phyloP scores from a whole-genome alignment of 805 yeast species.

The Jamesozyma lodderae region DNA sequence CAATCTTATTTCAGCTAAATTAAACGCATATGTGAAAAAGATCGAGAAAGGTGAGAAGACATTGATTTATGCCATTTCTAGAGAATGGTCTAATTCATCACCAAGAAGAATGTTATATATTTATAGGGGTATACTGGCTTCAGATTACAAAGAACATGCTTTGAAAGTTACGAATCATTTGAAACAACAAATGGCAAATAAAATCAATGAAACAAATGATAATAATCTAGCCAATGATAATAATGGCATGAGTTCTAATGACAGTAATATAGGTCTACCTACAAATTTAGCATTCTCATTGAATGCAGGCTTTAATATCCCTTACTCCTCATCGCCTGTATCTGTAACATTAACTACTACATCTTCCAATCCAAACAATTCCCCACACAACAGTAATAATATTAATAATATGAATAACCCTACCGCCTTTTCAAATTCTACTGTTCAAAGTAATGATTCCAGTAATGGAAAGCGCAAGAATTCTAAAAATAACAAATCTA shows the following conservation, averaged over 20 bases:
- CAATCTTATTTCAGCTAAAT: constrained; percentile 70
- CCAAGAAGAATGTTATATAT: constrained; percentile 86
- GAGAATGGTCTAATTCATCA: constrained; percentile 88
- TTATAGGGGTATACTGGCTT: constrained; percentile 66
- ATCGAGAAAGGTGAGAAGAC: constrained; percentile 75
- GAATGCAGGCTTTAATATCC: constrained; percentile 37
- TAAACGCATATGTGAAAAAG: constrained; percentile 77
- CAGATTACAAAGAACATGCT: constrained; percentile 69
- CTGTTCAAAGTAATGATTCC: not conserved
- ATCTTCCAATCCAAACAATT: constrained; percentile 3
- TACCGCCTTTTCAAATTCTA: not conserved
- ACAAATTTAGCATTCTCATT: constrained; percentile 17
- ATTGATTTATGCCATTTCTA: constrained; percentile 61
- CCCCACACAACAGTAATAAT: no score
- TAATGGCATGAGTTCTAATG: not conserved
- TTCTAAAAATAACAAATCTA: constrained; percentile 1
- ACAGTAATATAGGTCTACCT: not conserved
- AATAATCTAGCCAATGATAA: no score
- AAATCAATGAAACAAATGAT: no score
- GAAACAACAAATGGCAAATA: constrained; percentile 15
- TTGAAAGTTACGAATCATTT: constrained; percentile 38
- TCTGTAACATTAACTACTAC: constrained; percentile 45
- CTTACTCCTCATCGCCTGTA: constrained; percentile 70
- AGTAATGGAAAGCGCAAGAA: constrained; percentile 1
- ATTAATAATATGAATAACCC: not conserved